Conservation (phyloP, 2,329 filamentous ascomycete genomes). For the Penicillium sp. region DNA sequence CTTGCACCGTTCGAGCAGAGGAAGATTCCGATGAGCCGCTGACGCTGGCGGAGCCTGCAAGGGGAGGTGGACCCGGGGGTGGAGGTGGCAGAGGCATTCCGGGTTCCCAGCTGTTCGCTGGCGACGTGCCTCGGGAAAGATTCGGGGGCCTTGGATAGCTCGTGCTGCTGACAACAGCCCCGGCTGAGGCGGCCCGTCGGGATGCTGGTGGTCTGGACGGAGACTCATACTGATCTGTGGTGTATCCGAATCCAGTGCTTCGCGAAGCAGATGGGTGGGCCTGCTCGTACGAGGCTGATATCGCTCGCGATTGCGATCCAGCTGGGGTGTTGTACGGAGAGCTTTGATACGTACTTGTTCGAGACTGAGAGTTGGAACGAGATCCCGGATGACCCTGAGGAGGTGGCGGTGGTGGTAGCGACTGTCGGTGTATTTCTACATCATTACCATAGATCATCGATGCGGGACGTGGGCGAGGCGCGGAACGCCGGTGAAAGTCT, state of each 20-base stretch:
- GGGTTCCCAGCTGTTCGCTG: conserved; percentile 36
- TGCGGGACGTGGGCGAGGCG: conserved; percentile 27
- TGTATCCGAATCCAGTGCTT: conserved; percentile 4
- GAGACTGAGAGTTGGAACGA: conserved; percentile 31
- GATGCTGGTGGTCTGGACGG: conserved; percentile 34
- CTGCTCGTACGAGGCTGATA: conserved; percentile 18
- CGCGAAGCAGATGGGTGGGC: conserved; percentile 12
- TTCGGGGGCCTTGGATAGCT: conserved; percentile 30
- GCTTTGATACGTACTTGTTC: conserved; percentile 22
- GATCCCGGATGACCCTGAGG: conserved; percentile 25
- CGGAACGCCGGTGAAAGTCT: conserved; percentile 22
- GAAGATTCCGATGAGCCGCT: conserved; percentile 30
- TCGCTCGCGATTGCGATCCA: conserved; percentile 14
- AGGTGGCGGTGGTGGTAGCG: conserved; percentile 34
- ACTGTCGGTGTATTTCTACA: conserved; percentile 22
- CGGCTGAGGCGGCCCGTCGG: conserved; percentile 42
- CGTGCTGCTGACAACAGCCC: conserved; percentile 34
- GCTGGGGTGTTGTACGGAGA: conserved; percentile 11
- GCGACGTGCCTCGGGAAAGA: conserved; percentile 29
- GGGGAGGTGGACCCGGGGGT: conserved; percentile 42
- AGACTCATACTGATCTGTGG: conserved; percentile 19
- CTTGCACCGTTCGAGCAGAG: conserved; percentile 23
- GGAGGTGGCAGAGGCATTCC: conserved; percentile 45
- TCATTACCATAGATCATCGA: conserved; percentile 28
- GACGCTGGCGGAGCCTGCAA: conserved; percentile 36